Evolutionary conservation across 352 stramenopile genomes (phyloP).

Genomic region (Globisporangium barbulae): DNA sequence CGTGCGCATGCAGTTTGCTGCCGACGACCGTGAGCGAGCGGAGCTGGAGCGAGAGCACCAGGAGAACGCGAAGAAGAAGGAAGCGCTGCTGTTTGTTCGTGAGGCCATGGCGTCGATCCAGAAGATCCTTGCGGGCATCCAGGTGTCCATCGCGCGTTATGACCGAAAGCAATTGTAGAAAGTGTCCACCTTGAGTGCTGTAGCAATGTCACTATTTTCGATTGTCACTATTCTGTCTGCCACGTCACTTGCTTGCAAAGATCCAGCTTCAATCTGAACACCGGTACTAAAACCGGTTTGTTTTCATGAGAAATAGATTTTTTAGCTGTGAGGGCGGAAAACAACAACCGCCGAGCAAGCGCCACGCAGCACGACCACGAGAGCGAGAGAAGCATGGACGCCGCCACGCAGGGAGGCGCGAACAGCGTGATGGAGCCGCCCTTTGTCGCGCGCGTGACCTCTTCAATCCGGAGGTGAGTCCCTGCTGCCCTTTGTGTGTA

Average conservation of each 20-base stretch:
- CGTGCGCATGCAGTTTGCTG: constrained; percentile 30
- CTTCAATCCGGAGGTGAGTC: constrained; percentile 75
- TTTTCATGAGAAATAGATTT: background rate
- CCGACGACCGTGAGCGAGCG: constrained; percentile 10
- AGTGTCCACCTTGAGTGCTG: background rate
- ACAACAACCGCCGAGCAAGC: background rate
- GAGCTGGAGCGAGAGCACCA: constrained; percentile 25
- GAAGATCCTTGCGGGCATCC: constrained; percentile 42
- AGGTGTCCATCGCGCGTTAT: constrained; percentile 36
- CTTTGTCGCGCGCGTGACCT: constrained; percentile 73
- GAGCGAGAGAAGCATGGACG: constrained; percentile 12
- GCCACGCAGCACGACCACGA: background rate
- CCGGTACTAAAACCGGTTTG: background rate
- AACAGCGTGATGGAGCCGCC: constrained; percentile 67
- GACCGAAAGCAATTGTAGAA: constrained; percentile 23
- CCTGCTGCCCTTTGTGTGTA: background rate
- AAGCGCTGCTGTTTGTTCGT: constrained; percentile 40
- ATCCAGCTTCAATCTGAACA: background rate
- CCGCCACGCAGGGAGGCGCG: constrained; percentile 49
- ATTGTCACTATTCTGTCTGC: background rate
- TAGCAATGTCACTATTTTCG: background rate
- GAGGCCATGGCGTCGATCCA: constrained; percentile 42
- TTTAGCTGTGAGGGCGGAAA: background rate
- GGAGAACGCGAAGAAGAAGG: constrained; percentile 26
- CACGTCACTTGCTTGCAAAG: background rate